Conservation (phyloP, 169 alveolate genomes). For the Plasmodium sp. region DNA sequence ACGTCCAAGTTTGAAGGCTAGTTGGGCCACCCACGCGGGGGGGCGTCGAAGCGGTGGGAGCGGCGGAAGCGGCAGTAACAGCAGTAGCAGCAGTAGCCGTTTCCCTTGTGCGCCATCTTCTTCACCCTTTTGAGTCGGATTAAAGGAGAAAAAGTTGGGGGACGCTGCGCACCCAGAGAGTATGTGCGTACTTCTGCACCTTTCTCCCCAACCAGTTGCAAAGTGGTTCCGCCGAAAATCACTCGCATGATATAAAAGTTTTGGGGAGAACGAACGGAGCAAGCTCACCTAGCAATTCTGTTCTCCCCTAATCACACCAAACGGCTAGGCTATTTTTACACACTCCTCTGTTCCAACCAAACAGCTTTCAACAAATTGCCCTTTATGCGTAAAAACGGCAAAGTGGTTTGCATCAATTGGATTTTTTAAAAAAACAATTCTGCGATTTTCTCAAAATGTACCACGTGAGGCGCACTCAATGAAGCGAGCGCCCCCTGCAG, state of each 20-base stretch:
- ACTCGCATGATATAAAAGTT: background rate
- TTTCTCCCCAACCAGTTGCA: background rate
- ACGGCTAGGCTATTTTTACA: background rate
- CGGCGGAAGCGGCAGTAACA: background rate
- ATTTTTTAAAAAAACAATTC: background rate
- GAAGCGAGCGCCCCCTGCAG: background rate
- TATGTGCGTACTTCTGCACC: background rate
- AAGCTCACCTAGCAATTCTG: background rate
- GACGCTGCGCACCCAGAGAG: background rate
- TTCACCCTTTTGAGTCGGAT: background rate
- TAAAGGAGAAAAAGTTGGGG: background rate
- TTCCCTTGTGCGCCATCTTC: background rate
- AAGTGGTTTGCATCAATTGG: background rate
- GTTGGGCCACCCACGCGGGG: background rate
- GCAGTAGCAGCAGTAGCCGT: background rate
- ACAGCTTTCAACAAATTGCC: background rate
- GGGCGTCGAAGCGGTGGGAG: background rate
- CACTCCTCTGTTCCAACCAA: background rate
- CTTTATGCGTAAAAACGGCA: background rate
- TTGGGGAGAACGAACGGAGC: background rate
- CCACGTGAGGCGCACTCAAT: background rate
- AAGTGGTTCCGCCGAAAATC: background rate
- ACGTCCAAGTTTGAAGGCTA: constrained; percentile 46
- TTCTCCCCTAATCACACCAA: background rate
- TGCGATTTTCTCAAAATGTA: background rate